Base-by-base conservation (phyloP, 805 yeast genomes). In the Candida nemodendra region DNA sequence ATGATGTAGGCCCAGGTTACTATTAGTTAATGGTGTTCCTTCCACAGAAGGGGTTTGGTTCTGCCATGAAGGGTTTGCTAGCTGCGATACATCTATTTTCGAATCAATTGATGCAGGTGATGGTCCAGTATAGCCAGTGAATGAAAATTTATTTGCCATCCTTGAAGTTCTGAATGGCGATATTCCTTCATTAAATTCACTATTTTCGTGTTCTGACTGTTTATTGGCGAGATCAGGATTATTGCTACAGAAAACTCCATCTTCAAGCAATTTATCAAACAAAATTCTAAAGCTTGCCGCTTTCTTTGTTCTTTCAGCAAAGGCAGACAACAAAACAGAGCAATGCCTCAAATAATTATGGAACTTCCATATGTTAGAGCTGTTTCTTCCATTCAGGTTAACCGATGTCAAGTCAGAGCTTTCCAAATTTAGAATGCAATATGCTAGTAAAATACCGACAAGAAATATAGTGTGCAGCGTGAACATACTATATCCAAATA, bases 251-350 rank as follows among this genome's bases (percentile, higher is more conserved):
- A 43, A 41, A 6, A 46, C 36, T 6, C 44, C 44, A 19, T 39
- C 45, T 18, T 44, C 51, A 9, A 46, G 38, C 9, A 46, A 30
- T 30, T 39, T 30, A 32, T 46, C 48, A 22, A 46, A 44, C 22
- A 47, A 26, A 15, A 45, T 37, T 13, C 51, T 33, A 35, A 47
- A 47, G 26, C 50, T 45, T 14, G 48, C 51, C 4, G 51, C 51
- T 27, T 45, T 45, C 32, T 39, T 45, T 21, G 51, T 46, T 9
- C 48, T 26, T 27, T 46, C 48, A 9, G 48, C 45, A 43, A 44
- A 46, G 17, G 34, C 27, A 5, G 48, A 33, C 17, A 46, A 26
- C 18, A 46, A 31, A 16, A 46, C 48, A 16, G 51, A 46, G 29
- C 48, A 46, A 29, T 46, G 39, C n/a, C 48, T 24, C 19, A 46